These are phyloP conservation scores for Lactarius akahatsu DNA, from an alignment of 768 basidiomycete species.

Conservation along the genomic window DNA sequence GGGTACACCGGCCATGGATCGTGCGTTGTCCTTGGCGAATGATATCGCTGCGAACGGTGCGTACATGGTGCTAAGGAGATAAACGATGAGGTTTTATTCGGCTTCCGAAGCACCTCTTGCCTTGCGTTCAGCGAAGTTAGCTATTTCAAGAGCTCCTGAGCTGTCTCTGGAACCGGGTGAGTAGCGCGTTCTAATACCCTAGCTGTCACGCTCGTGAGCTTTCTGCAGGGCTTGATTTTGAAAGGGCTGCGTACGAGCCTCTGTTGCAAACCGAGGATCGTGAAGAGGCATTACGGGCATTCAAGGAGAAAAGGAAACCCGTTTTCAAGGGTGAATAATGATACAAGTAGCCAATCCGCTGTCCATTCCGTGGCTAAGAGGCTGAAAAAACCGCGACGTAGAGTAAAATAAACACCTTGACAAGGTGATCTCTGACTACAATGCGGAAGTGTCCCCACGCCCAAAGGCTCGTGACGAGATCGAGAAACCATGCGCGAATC, in stretches of 20 bases:
- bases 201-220: constrained; percentile 1
- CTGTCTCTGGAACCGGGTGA: constrained; percentile 73
- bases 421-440: neutral
- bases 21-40: constrained; percentile 66
- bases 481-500: constrained; percentile 55
- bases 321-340: constrained; percentile 76
- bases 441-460: constrained; percentile 14
- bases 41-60: constrained; percentile 68
- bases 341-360: constrained; percentile 9
- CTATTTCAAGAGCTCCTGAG: constrained; percentile 78
- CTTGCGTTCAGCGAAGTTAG: constrained; percentile 83
- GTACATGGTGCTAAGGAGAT: constrained; percentile 22
- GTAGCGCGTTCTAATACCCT: constrained; percentile 4
- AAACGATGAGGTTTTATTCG: neutral
- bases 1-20: constrained; percentile 61
- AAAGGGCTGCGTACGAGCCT: constrained; percentile 80
- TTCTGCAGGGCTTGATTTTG: constrained; percentile 79
- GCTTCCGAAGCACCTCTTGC: constrained; percentile 70
- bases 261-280: constrained; percentile 76
- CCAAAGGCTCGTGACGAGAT: constrained; percentile 47
- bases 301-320: constrained; percentile 78
- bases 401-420: neutral
- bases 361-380: neutral
- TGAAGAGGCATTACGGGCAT: constrained; percentile 80
- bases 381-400: neutral